Evolutionary conservation across 257 asterid species (phyloP).

Genomic region (Nicotiana tomentosiformis): DNA sequence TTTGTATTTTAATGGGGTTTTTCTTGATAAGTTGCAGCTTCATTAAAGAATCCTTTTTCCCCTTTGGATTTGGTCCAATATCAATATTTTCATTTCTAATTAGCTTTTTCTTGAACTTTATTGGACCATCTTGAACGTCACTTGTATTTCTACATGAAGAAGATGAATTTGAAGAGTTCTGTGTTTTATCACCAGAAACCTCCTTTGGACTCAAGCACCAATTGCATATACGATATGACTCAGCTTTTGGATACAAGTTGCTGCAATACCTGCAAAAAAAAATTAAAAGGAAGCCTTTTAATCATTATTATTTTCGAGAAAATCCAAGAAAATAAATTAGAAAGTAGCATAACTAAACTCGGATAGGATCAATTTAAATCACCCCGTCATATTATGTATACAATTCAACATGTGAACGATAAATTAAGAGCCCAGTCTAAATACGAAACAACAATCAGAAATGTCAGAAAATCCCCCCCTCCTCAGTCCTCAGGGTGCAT

Average conservation of each 20-base stretch:
- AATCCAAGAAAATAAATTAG: not conserved
- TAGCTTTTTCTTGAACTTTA: slow-evolving; percentile 27
- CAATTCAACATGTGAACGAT: not conserved
- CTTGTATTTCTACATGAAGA: slow-evolving; percentile 19
- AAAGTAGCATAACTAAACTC: not conserved
- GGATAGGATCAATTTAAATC: not conserved
- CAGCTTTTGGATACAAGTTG: slow-evolving; percentile 52
- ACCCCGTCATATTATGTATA: not conserved
- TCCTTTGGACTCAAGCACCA: slow-evolving; percentile 56
- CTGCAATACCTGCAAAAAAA: slow-evolving; percentile 57
- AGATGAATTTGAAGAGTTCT: slow-evolving; percentile 27
- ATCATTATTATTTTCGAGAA: not conserved
- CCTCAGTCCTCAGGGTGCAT: not conserved
- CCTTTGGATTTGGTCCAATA: slow-evolving; percentile 11
- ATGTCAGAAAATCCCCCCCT: not conserved
- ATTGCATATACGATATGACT: slow-evolving; percentile 46
- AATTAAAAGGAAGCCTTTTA: not conserved
- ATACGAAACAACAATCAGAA: not conserved
- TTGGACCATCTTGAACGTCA: slow-evolving; percentile 6
- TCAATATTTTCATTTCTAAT: not conserved
- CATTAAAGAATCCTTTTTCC: slow-evolving; percentile 11
- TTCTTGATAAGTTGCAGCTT: slow-evolving; percentile 7
- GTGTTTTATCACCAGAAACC: slow-evolving; percentile 12
- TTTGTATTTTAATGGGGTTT: slow-evolving; percentile 30
- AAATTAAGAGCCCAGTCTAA: not conserved